A percentile compares a stretch with the other conserved stretches of the same genome.
Conservation (phyloP, 1,284 basidiomycete species). For the Coriolopsis trogii region DNA sequence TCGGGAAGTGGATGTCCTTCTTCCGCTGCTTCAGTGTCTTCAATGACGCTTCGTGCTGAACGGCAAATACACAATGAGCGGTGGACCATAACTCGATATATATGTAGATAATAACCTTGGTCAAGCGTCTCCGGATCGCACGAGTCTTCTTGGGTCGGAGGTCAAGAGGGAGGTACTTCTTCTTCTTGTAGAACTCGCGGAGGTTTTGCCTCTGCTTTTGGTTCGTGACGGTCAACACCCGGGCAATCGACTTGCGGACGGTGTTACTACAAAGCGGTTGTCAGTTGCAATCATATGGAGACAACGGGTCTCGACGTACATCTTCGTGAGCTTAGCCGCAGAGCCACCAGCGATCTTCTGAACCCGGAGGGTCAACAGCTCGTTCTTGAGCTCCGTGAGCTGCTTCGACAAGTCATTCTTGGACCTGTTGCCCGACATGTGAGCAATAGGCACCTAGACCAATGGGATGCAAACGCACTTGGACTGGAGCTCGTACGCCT, state of each 20-base stretch:
- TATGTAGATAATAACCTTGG: slow-evolving; percentile 60
- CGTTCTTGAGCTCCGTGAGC: slow-evolving; percentile 93
- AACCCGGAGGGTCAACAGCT: slow-evolving; percentile 92
- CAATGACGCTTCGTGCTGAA: slow-evolving; percentile 78
- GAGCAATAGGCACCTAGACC: background rate
- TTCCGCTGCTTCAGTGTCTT: slow-evolving; percentile 93
- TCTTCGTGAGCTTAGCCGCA: slow-evolving; percentile 95
- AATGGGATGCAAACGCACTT: slow-evolving; percentile 64
- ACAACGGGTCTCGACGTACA: slow-evolving; percentile 61
- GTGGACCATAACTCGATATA: slow-evolving; percentile 1
- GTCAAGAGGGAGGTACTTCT: slow-evolving; percentile 98
- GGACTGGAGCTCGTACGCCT: slow-evolving; percentile 97
- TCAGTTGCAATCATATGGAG: background rate
- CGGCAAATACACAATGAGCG: slow-evolving; percentile 23
- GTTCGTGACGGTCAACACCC: slow-evolving; percentile 98
- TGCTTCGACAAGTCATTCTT: slow-evolving; percentile 98
- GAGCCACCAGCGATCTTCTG: slow-evolving; percentile 98
- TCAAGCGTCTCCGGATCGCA: slow-evolving; percentile 95
- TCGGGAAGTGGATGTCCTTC: slow-evolving; percentile 93
- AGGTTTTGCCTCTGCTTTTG: slow-evolving; percentile 97
- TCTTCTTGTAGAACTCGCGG: slow-evolving; percentile 97
- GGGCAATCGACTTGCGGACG: slow-evolving; percentile 98
- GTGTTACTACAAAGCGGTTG: slow-evolving; percentile 66
- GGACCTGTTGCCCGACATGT: slow-evolving; percentile 60
- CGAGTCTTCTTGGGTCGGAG: slow-evolving; percentile 98